Conservation (phyloP, 1,284 basidiomycete genomes). For the Porogramme epimiltina region DNA sequence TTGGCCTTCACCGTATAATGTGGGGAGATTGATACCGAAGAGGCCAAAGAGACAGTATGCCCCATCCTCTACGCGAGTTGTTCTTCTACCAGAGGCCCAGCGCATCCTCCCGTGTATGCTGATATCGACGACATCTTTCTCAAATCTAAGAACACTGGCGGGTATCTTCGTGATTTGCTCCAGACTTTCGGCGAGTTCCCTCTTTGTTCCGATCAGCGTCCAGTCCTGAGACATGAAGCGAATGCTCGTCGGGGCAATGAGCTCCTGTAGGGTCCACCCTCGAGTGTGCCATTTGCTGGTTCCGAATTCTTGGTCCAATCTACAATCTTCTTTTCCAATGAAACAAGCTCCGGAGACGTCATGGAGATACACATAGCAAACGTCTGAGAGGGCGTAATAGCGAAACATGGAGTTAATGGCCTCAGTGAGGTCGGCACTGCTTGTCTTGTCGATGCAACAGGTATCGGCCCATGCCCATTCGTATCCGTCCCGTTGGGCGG, state of each 20-base stretch:
- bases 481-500: background rate
- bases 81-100: background rate
- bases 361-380: slow-evolving; percentile 1
- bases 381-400: background rate
- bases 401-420: slow-evolving; percentile 7
- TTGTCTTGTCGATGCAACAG: slow-evolving; percentile 1
- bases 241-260: slow-evolving; percentile 1
- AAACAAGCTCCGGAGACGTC: background rate
- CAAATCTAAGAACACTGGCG: background rate
- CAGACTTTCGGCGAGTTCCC: background rate
- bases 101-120: background rate
- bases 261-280: slow-evolving; percentile 6
- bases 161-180: background rate
- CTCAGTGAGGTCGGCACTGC: slow-evolving; percentile 7
- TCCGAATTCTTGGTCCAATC: background rate
- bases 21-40: background rate
- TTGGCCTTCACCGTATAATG: background rate
- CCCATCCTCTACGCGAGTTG: background rate
- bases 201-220: background rate
- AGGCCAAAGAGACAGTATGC: background rate
- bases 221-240: background rate
- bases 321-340: too few species aligned
- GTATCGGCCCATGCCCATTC: slow-evolving; percentile 2
- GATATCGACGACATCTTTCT: background rate
- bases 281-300: slow-evolving; percentile 1